Evolutionary conservation across 2,329 filamentous ascomycete genomes (phyloP), one percentile per base, ranked within the genome.

Genomic region (Chrysoporthe austroafricana): DNA sequence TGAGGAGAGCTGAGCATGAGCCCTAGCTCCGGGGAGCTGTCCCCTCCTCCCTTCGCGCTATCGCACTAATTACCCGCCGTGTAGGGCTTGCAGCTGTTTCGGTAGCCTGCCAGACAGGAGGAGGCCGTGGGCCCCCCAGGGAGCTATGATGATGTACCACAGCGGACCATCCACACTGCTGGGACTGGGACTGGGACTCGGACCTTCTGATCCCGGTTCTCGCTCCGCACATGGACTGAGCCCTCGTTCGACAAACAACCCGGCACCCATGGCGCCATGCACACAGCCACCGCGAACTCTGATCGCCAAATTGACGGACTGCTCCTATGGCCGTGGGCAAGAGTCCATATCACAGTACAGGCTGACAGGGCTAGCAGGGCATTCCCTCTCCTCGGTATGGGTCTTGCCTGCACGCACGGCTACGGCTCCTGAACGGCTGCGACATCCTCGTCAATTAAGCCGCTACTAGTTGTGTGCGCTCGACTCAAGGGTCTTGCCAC

Each of bases 141-240:
- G 26, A 32, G 48, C 18, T 32, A 52, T 54, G 21, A 6, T 16
- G 26, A 6, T 16, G 26, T 13, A 54, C 6, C 21, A 32, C 50
- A 32, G 16, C 11, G 26, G 21, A 34, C 21, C 26, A n/a, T n/a
- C 7, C 54, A 21, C 34, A 11, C 54, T 36, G 54, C 54, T 57
- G 54, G 90, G 26, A 26, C 26, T 26, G 26, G 26, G 26, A 26
- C 26, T 26, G 26, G 36, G 39, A 98, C 96, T 75, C 96, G 91
- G 73, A 98, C 93, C 84, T 99, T 99, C 82, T 99, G 96, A 78
- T 98, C 96, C 77, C 96, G 93, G 74, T 99, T 97, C 76, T 99
- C 96, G 54, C 54, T n/a, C 39, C 34, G 16, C 14, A 36, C 34
- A 18, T 57, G 32, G n/a, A 39, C 32, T 39, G 16, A 39, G 14